phyloP scores from a whole-genome alignment of 495 filamentous ascomycete species.

The Halenospora varia region DNA sequence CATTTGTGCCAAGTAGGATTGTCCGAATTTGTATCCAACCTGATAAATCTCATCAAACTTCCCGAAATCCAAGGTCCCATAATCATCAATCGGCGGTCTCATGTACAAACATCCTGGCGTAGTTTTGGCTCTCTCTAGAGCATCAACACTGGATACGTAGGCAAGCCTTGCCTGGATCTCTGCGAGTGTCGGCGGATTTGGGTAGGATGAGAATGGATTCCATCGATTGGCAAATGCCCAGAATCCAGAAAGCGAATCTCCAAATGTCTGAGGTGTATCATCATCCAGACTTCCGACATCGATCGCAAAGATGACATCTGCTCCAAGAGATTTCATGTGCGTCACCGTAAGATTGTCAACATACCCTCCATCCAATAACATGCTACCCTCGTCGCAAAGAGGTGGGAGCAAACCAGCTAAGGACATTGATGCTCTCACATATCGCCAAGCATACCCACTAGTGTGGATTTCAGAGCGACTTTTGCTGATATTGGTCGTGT shows the following conservation, averaged over 20 bases:
- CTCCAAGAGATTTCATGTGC: conserved; percentile 93
- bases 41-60: conserved; percentile 97
- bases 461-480: conserved; percentile 87
- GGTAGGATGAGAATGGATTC: conserved; percentile 85
- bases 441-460: conserved; percentile 93
- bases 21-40: conserved; percentile 82
- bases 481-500: conserved; percentile 95
- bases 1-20: conserved; percentile 67
- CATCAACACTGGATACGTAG: conserved; percentile 90
- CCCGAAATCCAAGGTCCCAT: conserved; percentile 91
- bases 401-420: conserved; percentile 89
- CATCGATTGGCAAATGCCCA: conserved; percentile 93
- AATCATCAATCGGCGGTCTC: conserved; percentile 89
- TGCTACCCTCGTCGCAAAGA: conserved; percentile 91
- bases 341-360: conserved; percentile 95
- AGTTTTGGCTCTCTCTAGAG: conserved; percentile 86
- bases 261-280: conserved; percentile 82
- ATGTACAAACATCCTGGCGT: conserved; percentile 89
- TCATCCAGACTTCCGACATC: conserved; percentile 93
- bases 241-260: conserved; percentile 90
- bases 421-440: conserved; percentile 93
- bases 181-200: conserved; percentile 90
- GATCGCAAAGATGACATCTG: conserved; percentile 90
- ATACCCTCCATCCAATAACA: conserved; percentile 95
- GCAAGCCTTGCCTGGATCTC: conserved; percentile 94